A percentile compares a stretch with the other conserved stretches of the same genome.
Evolutionary conservation across 176 grass and related monocot species (phyloP).

Genomic region (Thalia dealbata): DNA sequence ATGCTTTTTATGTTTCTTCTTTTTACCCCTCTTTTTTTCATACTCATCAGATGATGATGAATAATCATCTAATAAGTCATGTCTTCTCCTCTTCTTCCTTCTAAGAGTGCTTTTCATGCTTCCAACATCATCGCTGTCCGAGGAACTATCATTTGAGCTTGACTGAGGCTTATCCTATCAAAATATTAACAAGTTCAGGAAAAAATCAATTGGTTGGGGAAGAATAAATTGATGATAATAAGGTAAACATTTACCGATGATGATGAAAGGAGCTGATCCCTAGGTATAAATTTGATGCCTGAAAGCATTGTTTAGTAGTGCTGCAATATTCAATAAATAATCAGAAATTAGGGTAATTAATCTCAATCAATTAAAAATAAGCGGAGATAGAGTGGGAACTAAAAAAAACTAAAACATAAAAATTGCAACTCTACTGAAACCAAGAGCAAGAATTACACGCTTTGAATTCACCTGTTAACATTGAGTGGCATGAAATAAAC

Average conservation of each 20-base stretch:
- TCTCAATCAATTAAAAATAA: neutral
- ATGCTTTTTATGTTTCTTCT: neutral
- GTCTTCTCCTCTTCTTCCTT: constrained; percentile 28
- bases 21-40: neutral
- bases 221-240: neutral
- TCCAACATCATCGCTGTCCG: neutral
- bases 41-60: constrained; percentile 13
- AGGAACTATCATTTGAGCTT: neutral
- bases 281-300: neutral
- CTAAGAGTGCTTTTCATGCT: neutral
- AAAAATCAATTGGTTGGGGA: neutral
- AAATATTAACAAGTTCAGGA: neutral
- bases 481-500: too few relatives aligned
- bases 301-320: neutral
- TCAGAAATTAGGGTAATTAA: neutral
- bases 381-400: too few relatives aligned
- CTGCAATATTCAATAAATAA: neutral
- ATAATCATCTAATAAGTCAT: neutral
- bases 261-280: constrained; percentile 2
- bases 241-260: neutral
- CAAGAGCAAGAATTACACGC: too few relatives aligned
- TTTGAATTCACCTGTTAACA: too few relatives aligned
- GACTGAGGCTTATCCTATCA: neutral
- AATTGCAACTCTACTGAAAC: too few relatives aligned
- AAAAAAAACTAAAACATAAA: too few relatives aligned